Base-by-base conservation (phyloP, 495 filamentous ascomycete genomes). In the Parathielavia appendiculata region DNA sequence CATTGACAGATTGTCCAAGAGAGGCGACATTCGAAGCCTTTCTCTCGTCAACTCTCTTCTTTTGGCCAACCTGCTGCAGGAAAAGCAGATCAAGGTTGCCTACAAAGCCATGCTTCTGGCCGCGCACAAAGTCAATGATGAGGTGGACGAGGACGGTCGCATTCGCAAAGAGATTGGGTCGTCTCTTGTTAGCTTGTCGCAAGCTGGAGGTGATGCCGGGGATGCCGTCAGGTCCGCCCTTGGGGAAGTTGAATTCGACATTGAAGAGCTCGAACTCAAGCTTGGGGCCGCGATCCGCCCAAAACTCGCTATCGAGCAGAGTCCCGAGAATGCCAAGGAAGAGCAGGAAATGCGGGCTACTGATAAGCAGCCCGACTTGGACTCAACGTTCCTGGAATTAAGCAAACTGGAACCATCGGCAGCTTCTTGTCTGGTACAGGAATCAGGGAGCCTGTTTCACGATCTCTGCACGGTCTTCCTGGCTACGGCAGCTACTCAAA, bases 231-330 rank as follows among this genome's bases (percentile, higher is more conserved):
- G 79, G 49, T 76, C 76, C 44, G 72, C 81, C 11, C 71, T 92
- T 54, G 72, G 79, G 11, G 83, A 84, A 36, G 79, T 82, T 1
- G 76, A 84, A 10, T 70, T 89, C 50, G 83, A 90, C 58, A 75
- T 90, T 32, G 79, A 85, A 54, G 79, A 81, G 39, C 74, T 92
- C 11, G 88, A 92, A 65, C 73, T 86, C 66, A 86, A 79, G 57
- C 75, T 95, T 14, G 84, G 88, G 32, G 84, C 83, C 11, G 73
- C 83, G 17, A 80, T 91, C 45, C 81, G 73, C 60, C 81, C 67
- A 51, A 75, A 51, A 58, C 68, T 66, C 53, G 63, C 63, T 12
- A 62, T 71, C 34, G 66, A 64, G 32, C 45, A 64, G 10, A 60
- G 70, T 9, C 63, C 73, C 30, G 78, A 82, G 60, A 82, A 84